phyloP scores from a whole-genome alignment of 1,139 yeast genomes.

The Blastobotrys serpentis region DNA sequence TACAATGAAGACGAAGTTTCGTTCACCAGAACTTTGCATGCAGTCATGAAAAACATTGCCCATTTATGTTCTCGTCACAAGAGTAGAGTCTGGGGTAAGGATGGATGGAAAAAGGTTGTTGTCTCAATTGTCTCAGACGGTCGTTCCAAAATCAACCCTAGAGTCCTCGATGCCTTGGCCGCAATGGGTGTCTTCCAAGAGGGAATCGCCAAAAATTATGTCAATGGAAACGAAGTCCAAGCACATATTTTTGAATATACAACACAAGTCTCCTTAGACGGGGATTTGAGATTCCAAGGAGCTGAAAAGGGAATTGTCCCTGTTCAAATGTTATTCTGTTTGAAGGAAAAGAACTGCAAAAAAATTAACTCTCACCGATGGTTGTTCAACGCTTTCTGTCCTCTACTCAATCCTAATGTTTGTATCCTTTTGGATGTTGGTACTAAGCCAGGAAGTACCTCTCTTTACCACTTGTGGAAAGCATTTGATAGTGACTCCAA shows the following conservation, averaged over 20 bases:
- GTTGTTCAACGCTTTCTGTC: conserved; percentile 91
- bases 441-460: conserved; percentile 79
- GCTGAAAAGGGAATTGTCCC: conserved; percentile 85
- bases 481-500: conserved; percentile 94
- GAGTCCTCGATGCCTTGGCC: conserved; percentile 79
- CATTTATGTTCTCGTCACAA: conserved; percentile 77
- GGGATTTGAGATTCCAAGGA: conserved; percentile 76
- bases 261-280: conserved; percentile 82
- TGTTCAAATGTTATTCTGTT: conserved; percentile 85
- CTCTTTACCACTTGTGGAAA: conserved; percentile 92
- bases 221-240: conserved; percentile 83
- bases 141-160: conserved; percentile 76
- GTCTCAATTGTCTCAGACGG: conserved; percentile 92
- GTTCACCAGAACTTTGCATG: conserved; percentile 88
- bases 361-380: conserved; percentile 95
- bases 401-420: conserved; percentile 84
- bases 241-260: conserved; percentile 95
- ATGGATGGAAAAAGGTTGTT: conserved; percentile 93
- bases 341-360: conserved; percentile 84
- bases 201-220: conserved; percentile 90
- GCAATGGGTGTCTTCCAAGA: conserved; percentile 97
- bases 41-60: conserved; percentile 88
- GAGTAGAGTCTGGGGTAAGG: conserved; percentile 89
- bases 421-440: conserved; percentile 87
- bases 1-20: conserved; percentile 90